Evolutionary conservation across 371 early-diverging fungal genomes (phyloP), one percentile per base, ranked within the genome.

Genomic region (Smittium culicis): DNA sequence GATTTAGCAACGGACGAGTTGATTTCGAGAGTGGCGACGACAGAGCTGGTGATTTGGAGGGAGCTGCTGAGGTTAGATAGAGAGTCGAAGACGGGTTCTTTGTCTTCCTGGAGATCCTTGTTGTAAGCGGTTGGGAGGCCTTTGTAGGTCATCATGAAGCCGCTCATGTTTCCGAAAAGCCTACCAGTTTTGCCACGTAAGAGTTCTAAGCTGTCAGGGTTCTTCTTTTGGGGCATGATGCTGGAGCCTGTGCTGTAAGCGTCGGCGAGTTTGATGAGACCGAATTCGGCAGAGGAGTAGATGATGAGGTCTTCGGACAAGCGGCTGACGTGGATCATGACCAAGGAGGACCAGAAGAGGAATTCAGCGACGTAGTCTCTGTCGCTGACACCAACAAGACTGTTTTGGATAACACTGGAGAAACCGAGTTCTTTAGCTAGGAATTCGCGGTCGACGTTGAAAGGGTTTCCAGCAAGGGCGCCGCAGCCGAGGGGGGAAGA

Each of bases 201-300:
- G 56, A 97, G 81, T 75, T 97, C 98, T 61, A 95, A 75, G 65
- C 91, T 89, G 76, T 97, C 98, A 1, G 98, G 94, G 81, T 97
- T 97, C 85, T 96, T 96, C 81, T 97, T 97, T 75, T 97, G 98
- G 34, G 98, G 98, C 98, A 97, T 97, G 79, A 97, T 77, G 71
- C 92, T 91, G 75, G 90, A 90, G 2, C 98, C 98, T n/a, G 96
- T 97, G 73, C 91, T 84, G 80, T 94, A 96, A 20, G 93, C 93
- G 75, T 97, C 98, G 8, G 94, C 93, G 58, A 95, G 79, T 68
- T 81, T 80, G 30, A 94, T 90, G 75, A 93, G 95, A 1, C 91
- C 93, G 79, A 96, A 97, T 79, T 97, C 96, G 34, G 85, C 84
- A 5, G 87, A 76, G 35, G 88, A 87, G 79, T 94, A 97, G 68